These are phyloP conservation scores for Aeschynomene evenia DNA, from an alignment of 306 rosid species.

Conservation along the genomic window DNA sequence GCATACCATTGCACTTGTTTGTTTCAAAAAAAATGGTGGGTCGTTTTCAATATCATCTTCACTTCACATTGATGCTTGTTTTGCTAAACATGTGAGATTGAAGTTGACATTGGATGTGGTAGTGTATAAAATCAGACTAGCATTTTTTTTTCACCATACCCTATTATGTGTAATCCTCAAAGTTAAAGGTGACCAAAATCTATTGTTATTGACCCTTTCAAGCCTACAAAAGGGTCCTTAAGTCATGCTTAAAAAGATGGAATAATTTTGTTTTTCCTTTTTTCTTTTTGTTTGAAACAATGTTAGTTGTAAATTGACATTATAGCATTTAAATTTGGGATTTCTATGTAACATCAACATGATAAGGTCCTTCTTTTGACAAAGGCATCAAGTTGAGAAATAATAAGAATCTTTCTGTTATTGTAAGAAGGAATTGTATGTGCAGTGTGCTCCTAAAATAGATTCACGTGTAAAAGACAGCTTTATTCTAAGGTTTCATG, in stretches of 20 bases:
- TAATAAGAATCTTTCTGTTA: neutral
- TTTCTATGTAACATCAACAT: neutral
- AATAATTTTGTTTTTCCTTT: neutral
- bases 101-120: conserved; percentile 27
- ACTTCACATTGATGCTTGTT: conserved; percentile 15
- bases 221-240: neutral
- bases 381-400: neutral
- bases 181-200: conserved; percentile 13
- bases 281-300: too few species aligned
- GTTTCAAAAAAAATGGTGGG: neutral
- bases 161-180: neutral
- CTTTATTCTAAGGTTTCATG: conserved; percentile 33
- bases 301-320: neutral
- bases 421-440: too few species aligned
- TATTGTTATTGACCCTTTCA: neutral
- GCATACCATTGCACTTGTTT: conserved; percentile 23
- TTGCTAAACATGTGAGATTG: conserved; percentile 14
- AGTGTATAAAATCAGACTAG: neutral
- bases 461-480: conserved; percentile 33
- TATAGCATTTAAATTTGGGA: neutral
- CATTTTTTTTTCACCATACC: neutral
- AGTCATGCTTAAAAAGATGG: neutral
- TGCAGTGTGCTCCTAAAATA: neutral
- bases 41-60: conserved; percentile 6
- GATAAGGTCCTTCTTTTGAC: neutral